Base-by-base conservation (phyloP, 352 stramenopile genomes). In the Phytopythium boreale region DNA sequence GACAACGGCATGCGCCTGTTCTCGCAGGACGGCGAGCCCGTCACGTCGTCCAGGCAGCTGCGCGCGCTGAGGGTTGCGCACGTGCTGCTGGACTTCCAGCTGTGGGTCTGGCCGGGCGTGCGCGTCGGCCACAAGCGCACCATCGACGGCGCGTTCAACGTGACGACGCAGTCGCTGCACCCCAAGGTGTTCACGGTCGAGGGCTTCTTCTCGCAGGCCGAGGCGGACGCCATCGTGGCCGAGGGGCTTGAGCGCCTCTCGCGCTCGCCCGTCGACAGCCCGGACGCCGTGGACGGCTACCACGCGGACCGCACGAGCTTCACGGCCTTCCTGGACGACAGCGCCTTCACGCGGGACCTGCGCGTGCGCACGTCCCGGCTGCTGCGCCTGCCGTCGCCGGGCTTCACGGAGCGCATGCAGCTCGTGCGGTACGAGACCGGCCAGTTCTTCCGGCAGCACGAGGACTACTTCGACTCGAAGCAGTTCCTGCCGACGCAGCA, bases 31-130 rank as follows among this genome's bases (percentile, higher is more conserved):
- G 79, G 84, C 10, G 53, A 77, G 11, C 71, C 75, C 10, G 81
- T 92, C 61, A 69, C 71, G 14, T 79, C 66, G 4, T 60, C 66
- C 11, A 49, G 58, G 10, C 62, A 88, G 31, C 55, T 90, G 10
- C 59, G 82, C 14, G 39, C 62, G 44, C 64, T 64, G 47, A 76
- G 79, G 27, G 71, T 92, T 56, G 84, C 76, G 15, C 82, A 92
- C 64, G 80, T 92, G 27, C 61, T 92, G 57, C 69, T 89, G 20
- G 76, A 90, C 43, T 76, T 75, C 56, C 80, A 90, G 66, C 76
- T 90, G n/a, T 92, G 81, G 81, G 82, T 90, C 20, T 90, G 80
- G 84, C 84, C 84, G 39, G 81, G 84, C 24, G 71, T 92, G 43
- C 79, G 83, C 41, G 76, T 92, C n/a, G 84, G 80, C 46, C 72